Evolutionary conservation across 192 early-diverging fungal species (phyloP), one percentile per base, ranked within the genome.

Genomic region (Mortierella antarctica): DNA sequence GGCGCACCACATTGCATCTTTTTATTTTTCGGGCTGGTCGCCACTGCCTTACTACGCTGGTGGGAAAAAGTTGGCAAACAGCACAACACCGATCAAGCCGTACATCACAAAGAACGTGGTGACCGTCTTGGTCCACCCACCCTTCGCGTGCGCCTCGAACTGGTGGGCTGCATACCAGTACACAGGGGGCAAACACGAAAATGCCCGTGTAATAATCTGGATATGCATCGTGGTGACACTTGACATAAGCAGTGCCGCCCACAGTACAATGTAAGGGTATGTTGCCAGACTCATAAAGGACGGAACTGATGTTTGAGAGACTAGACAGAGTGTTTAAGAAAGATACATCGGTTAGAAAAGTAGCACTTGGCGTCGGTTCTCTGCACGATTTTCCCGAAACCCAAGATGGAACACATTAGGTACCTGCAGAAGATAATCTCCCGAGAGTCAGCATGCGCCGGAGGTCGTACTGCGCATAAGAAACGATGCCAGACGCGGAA

Each of bases 41-140:
- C n/a, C n/a, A n/a, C n/a, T 18, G 54, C 20, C 54, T 2, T 9
- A 10, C 45, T 86, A 96, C 6, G 95, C 95, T 1, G 95, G 95
- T n/a, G 95, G 95, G 62, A 92, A 91, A 83, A 96, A 98, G 65
- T 87, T 91, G 42, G 91, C 87, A 91, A 96, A 98, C 18, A 98
- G 87, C 10, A 96, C 87, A 18, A 92, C 86, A 21, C 94, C 93
- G 44, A 89, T 70, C n/a, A 89, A 59, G 1, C 92, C 91, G 83
- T 96, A 98, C 42, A 88, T 78, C 21, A 95, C 73, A 87, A 92
- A 93, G 82, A 94, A 96, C 21, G 23, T 53, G 50, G 44, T 62
- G 7, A 58, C 48, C 1, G 52, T 23, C 55, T 49, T 55, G 4
- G 65, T 79, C 64, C 62, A 70, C 10, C 68, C 44, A 17, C 57